Conservation (phyloP, 495 filamentous ascomycete species). For the Penicillium mononematosum region DNA sequence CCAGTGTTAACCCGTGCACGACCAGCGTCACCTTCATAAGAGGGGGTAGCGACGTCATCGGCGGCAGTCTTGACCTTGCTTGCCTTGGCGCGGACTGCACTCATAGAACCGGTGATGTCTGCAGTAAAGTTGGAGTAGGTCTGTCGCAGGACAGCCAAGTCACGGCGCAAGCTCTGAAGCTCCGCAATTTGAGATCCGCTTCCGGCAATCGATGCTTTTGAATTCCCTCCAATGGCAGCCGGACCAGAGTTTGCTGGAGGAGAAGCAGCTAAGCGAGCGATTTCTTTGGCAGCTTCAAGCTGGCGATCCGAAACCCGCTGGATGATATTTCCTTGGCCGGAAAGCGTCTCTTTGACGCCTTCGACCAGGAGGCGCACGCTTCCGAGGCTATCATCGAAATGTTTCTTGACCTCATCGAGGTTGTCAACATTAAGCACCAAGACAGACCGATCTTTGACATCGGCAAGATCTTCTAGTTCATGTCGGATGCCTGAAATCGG, state of each 20-base stretch:
- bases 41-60: slow-evolving; percentile 60
- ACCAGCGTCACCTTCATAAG: slow-evolving; percentile 67
- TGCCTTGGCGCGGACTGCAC: slow-evolving; percentile 74
- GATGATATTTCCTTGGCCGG: slow-evolving; percentile 73
- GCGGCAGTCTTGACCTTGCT: slow-evolving; percentile 73
- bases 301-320: slow-evolving; percentile 90
- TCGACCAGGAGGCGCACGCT: slow-evolving; percentile 76
- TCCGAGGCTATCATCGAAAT: slow-evolving; percentile 91
- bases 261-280: slow-evolving; percentile 74
- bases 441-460: slow-evolving; percentile 93
- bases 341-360: slow-evolving; percentile 72
- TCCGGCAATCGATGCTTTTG: slow-evolving; percentile 32
- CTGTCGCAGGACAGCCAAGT: slow-evolving; percentile 89
- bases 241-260: slow-evolving; percentile 48
- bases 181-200: slow-evolving; percentile 62
- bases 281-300: slow-evolving; percentile 85
- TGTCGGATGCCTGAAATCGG: slow-evolving; percentile 91
- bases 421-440: slow-evolving; percentile 90
- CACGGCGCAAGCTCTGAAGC: slow-evolving; percentile 78
- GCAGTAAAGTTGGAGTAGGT: slow-evolving; percentile 88
- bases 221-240: slow-evolving; percentile 21
- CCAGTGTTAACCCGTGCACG: slow-evolving; percentile 80
- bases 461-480: slow-evolving; percentile 89
- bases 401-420: slow-evolving; percentile 94
- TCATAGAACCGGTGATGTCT: slow-evolving; percentile 86